Percentiles rank a stretch among this genome's conserved stretches.
Conservation (phyloP, 352 stramenopile species). For the Blastocystis hominis region DNA sequence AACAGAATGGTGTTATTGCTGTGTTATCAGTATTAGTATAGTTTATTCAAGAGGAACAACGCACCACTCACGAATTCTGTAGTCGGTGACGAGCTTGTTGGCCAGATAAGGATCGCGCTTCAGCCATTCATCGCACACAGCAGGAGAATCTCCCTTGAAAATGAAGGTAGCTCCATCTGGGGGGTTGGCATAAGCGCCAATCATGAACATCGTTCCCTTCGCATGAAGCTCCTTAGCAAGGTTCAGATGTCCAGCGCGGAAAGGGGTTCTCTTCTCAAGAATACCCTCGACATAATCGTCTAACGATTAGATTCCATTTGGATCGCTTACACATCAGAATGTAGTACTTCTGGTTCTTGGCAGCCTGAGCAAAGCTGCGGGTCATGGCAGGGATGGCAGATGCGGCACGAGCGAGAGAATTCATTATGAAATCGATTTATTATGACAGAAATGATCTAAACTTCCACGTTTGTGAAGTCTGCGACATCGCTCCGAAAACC, state of each 20-base stretch:
- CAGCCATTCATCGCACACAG: conserved; percentile 46
- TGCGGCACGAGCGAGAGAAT: conserved; percentile 29
- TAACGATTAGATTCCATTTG: background rate
- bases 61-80: conserved; percentile 58
- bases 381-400: conserved; percentile 17
- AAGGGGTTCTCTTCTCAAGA: conserved; percentile 58
- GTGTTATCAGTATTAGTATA: conserved; percentile 7
- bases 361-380: conserved; percentile 29
- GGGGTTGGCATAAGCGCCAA: conserved; percentile 55
- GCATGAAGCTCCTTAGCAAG: conserved; percentile 54
- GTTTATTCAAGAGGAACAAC: conserved; percentile 59
- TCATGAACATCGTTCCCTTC: conserved; percentile 56
- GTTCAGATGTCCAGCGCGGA: conserved; percentile 53
- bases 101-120: conserved; percentile 56
- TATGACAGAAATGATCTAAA: background rate
- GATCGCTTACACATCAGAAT: conserved; percentile 34
- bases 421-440: conserved; percentile 14
- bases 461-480: background rate
- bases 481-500: background rate
- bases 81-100: conserved; percentile 55
- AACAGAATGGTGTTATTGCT: background rate
- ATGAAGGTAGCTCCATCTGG: conserved; percentile 56
- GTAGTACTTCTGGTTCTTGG: conserved; percentile 56
- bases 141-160: conserved; percentile 57
- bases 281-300: conserved; percentile 58